phyloP scores from a whole-genome alignment of 2,329 filamentous ascomycete species.

The Fusarium annulatum region DNA sequence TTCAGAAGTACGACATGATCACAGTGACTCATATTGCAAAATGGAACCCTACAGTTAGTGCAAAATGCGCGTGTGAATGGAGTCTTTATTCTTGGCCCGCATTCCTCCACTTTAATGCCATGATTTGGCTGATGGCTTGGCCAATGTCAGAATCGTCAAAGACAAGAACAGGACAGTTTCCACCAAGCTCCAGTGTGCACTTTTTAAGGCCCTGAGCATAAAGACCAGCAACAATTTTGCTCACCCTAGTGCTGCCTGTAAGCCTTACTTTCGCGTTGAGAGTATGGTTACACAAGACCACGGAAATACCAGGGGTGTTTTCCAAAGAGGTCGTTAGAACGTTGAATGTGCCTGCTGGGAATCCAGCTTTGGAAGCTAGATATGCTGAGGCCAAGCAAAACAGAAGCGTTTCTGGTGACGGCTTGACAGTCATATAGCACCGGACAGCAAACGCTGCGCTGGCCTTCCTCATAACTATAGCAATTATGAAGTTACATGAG shows the following conservation, averaged over 20 bases:
- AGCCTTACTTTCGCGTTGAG: no score
- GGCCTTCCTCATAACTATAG: conserved; percentile 61
- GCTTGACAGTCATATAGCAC: conserved; percentile 80
- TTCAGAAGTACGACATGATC: no score
- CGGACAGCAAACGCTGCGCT: conserved; percentile 73
- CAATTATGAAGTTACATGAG: conserved; percentile 70
- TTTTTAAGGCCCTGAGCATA: conserved; percentile 75
- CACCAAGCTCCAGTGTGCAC: conserved; percentile 75
- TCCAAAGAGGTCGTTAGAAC: conserved; percentile 56
- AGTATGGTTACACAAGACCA: conserved; percentile 55
- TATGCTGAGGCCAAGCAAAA: conserved; percentile 75
- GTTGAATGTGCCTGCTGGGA: conserved; percentile 73
- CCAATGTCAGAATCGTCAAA: conserved; percentile 70
- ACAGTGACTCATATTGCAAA: no score
- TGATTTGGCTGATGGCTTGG: neutral
- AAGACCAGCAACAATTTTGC: conserved; percentile 69
- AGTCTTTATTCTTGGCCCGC: conserved; percentile 63
- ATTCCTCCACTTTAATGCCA: conserved; percentile 70
- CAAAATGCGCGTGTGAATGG: no score
- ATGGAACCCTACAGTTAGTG: no score
- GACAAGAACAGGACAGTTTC: conserved; percentile 74
- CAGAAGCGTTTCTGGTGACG: conserved; percentile 78
- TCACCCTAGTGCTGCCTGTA: conserved; percentile 74
- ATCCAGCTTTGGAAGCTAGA: conserved; percentile 76
- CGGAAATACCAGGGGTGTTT: conserved; percentile 56